Base-by-base conservation (phyloP, 345 rosid genomes). In the Eucalyptus tenuipes region DNA sequence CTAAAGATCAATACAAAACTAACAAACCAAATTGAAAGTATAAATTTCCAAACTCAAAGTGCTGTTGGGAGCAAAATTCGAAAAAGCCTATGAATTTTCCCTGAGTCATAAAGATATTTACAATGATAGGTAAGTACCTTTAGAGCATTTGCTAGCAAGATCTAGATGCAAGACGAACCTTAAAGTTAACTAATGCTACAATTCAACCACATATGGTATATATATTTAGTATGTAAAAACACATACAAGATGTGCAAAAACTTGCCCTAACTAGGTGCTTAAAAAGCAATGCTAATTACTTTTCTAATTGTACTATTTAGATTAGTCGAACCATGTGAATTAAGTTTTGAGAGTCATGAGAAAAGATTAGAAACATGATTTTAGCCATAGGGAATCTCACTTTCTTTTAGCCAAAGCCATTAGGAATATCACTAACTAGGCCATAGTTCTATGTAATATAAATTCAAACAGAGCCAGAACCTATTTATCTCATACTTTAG, bases 381-480 rank as follows among this genome's bases (percentile, higher is more conserved):
- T n/a, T 64, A 64, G 5, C 40, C 1, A 1, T 20, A 2, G 0
- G 40, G 37, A n/a, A 64, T 64, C 40, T 64, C 40, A 15, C 75
- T 64, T n/a, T 3, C 18, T 64, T 64, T n/a, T n/a, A 33, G 40
- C 75, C 20, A 64, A 15, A 14, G 37, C 10, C 10, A 14, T 2
- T n/a, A 64, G 20, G 11, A n/a, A 1, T n/a, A 14, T 64, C 75
- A 64, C 5, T 64, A 15, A 64, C 15, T 64, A 2, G 6, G 40
- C 37, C 37, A 14, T 31, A n/a, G 20, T 15, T n/a, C 37, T n/a
- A 15, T n/a, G 75, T 64, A 64, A 64, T 6, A 27, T 61, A 52
- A 52, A 52, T 52, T 20, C 25, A 52, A 52, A 52, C 0, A 52
- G 1, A 52, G 57, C 9, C 0, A 0, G 5, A 1, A 52, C 57